Evolutionary conservation across 805 yeast species (phyloP).

Genomic region (Metschnikowia cubensis): DNA sequence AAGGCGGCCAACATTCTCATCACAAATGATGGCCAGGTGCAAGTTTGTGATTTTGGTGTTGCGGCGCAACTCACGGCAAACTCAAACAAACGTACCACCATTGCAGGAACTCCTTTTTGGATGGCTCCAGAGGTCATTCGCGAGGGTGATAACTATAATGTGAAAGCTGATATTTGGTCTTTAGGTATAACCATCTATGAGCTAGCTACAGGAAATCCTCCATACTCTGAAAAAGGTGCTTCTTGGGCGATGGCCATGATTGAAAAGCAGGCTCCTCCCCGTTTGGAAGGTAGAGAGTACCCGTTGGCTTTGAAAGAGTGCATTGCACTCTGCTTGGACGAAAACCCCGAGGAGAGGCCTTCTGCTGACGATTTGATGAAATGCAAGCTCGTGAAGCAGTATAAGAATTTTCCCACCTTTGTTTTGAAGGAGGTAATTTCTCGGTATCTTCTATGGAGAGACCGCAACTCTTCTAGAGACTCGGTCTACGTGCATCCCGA

Average conservation of each 20-base stretch:
- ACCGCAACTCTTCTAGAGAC: conserved; percentile 53
- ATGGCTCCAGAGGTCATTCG: conserved; percentile 98
- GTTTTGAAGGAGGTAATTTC: conserved; percentile 70
- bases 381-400: conserved; percentile 64
- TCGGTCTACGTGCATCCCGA: conserved; percentile 36
- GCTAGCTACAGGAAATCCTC: conserved; percentile 96
- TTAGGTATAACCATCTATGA: conserved; percentile 92
- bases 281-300: conserved; percentile 87
- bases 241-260: conserved; percentile 91
- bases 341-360: conserved; percentile 84
- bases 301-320: conserved; percentile 75
- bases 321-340: conserved; percentile 89
- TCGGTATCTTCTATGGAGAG: conserved; percentile 73
- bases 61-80: conserved; percentile 87
- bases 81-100: conserved; percentile 78
- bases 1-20: conserved; percentile 95
- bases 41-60: conserved; percentile 96
- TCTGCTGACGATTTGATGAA: conserved; percentile 79
- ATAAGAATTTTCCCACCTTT: conserved; percentile 56
- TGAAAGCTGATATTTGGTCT: conserved; percentile 97
- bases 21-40: conserved; percentile 83
- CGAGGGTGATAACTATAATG: conserved; percentile 84
- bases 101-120: conserved; percentile 97
- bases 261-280: conserved; percentile 89
- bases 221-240: conserved; percentile 93